phyloP scores from a whole-genome alignment of 2,329 filamentous ascomycete species.

The Stenocarpella maydis region DNA sequence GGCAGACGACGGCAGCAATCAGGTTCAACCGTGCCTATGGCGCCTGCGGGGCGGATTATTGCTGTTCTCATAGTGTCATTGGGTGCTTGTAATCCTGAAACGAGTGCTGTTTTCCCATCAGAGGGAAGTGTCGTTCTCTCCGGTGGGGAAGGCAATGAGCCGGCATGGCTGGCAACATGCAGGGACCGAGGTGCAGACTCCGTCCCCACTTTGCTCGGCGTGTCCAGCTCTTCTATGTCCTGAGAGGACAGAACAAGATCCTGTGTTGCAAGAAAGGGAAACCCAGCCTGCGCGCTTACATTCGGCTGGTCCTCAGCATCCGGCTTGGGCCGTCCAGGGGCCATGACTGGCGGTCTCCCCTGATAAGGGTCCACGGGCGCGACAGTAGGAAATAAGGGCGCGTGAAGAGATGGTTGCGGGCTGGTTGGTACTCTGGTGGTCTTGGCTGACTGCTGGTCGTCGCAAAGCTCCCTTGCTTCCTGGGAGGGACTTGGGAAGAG shows the following conservation, averaged over 20 bases:
- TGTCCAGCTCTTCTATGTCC: constrained; percentile 54
- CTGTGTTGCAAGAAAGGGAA: constrained; percentile 54
- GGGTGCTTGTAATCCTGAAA: not conserved
- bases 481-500: constrained; percentile 66
- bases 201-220: constrained; percentile 33
- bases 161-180: not conserved
- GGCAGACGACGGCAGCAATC: not conserved
- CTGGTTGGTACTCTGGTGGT: not conserved
- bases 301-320: not conserved
- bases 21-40: too few relatives aligned
- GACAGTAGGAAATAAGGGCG: not conserved
- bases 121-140: not conserved
- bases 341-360: constrained; percentile 8
- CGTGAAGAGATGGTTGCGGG: not conserved
- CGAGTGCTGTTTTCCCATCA: not conserved
- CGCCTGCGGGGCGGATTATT: not conserved
- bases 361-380: not conserved
- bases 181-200: not conserved
- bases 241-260: constrained; percentile 57
- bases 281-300: constrained; percentile 11
- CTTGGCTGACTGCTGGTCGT: constrained; percentile 41
- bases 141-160: too few relatives aligned
- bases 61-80: not conserved
- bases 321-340: constrained; percentile 11
- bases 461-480: constrained; percentile 59